Conservation (phyloP, 73 alveolate genomes). For the Tetrahymena thermophila region DNA sequence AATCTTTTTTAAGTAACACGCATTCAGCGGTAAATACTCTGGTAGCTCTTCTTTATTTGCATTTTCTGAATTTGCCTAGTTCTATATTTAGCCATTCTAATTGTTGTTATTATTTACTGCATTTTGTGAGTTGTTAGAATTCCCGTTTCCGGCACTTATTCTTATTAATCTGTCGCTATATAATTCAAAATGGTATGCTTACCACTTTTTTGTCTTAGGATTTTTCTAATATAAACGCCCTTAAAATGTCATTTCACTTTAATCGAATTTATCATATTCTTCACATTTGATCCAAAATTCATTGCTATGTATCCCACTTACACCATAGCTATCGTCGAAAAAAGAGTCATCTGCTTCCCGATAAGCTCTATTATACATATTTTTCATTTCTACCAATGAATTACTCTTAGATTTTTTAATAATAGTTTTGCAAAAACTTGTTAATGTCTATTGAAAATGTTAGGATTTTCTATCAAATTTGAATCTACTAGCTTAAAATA, state of each 20-base stretch:
- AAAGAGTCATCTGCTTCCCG: background rate
- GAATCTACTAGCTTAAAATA: too few species aligned
- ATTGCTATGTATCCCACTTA: background rate
- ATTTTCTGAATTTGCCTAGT: background rate
- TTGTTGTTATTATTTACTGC: background rate
- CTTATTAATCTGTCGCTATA: slow-evolving; percentile 23
- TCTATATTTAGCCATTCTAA: background rate
- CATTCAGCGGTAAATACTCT: background rate
- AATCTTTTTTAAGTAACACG: slow-evolving; percentile 22
- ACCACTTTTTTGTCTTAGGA: slow-evolving; percentile 30
- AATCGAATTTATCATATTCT: background rate
- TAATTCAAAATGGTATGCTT: slow-evolving; percentile 29
- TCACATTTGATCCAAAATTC: background rate
- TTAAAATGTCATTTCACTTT: background rate
- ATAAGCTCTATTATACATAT: background rate
- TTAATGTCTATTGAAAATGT: background rate
- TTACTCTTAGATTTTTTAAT: background rate
- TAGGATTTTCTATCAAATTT: too few species aligned
- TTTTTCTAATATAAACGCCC: background rate
- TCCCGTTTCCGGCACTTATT: background rate
- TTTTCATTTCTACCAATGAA: background rate
- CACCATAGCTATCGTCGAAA: background rate
- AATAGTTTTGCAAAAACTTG: background rate
- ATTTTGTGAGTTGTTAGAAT: background rate
- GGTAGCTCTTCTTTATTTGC: background rate